Percentiles rank a stretch among this genome's conserved stretches.
phyloP scores from a whole-genome alignment of 163 green algal species.

The Chlamydomonas reinhardtii region DNA sequence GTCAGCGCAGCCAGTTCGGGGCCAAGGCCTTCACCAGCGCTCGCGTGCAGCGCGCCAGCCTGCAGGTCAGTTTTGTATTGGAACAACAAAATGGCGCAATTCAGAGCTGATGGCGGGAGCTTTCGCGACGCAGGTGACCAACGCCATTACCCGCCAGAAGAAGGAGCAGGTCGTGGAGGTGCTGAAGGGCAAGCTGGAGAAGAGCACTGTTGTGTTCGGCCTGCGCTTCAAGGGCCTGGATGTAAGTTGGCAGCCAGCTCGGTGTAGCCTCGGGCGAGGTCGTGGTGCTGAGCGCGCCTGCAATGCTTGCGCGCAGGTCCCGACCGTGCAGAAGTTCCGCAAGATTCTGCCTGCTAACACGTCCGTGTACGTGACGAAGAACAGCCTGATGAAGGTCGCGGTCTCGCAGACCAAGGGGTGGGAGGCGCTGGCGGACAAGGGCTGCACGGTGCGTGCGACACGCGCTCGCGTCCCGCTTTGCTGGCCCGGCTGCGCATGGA shows the following conservation, averaged over 20 bases:
- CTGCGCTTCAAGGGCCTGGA: conserved; percentile 84
- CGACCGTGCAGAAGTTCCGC: conserved; percentile 86
- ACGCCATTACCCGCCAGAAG: conserved; percentile 77
- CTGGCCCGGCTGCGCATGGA: background rate
- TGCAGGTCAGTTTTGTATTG: conserved; percentile 38
- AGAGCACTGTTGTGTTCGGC: conserved; percentile 84
- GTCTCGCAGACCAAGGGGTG: conserved; percentile 61
- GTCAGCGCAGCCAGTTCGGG: conserved; percentile 45
- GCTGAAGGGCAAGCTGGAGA: conserved; percentile 80
- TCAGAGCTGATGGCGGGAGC: background rate
- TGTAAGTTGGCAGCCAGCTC: conserved; percentile 60
- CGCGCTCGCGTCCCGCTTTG: background rate
- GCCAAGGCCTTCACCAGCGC: conserved; percentile 48
- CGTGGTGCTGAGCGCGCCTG: background rate
- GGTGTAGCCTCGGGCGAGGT: background rate
- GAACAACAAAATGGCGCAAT: background rate
- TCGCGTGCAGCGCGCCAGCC: conserved; percentile 32
- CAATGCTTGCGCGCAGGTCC: conserved; percentile 67
- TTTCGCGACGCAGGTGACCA: conserved; percentile 68
- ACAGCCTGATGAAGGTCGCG: conserved; percentile 87
- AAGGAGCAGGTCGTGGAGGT: conserved; percentile 85
- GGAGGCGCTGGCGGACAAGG: conserved; percentile 57
- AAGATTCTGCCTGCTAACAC: conserved; percentile 76
- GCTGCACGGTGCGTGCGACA: conserved; percentile 55
- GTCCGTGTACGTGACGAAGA: conserved; percentile 88